These are phyloP conservation scores for Aristolochia californica DNA, from an alignment of 164 flowering plant genomes.

Conservation along the genomic window DNA sequence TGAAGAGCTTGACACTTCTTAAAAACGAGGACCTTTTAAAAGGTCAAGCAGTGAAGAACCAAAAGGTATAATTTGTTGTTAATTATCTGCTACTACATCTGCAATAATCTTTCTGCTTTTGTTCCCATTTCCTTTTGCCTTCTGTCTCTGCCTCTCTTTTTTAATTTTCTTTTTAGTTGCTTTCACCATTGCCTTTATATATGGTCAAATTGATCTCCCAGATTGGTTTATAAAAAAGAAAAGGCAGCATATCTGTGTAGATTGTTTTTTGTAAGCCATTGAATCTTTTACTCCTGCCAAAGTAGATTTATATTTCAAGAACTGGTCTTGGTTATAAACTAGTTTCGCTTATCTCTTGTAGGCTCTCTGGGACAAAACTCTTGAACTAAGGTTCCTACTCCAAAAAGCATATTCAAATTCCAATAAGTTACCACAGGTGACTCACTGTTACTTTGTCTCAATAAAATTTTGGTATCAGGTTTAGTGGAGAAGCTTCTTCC, in stretches of 20 bases:
- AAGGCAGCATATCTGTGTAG: no score
- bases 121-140: no score
- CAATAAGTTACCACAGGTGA: slow-evolving; percentile 81
- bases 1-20: slow-evolving; percentile 51
- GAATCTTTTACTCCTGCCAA: no score
- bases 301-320: background rate
- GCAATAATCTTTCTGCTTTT: no score
- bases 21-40: slow-evolving; percentile 77
- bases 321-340: background rate
- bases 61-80: slow-evolving; percentile 41
- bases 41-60: slow-evolving; percentile 91
- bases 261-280: no score
- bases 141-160: no score
- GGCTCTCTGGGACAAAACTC: slow-evolving; percentile 86
- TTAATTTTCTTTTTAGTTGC: no score
- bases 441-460: background rate
- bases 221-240: no score
- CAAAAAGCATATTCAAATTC: slow-evolving; percentile 71
- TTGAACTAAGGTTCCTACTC: slow-evolving; percentile 73
- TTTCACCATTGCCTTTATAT: no score
- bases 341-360: slow-evolving; percentile 14
- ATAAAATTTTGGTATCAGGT: background rate
- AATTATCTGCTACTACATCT: no score
- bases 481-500: background rate
- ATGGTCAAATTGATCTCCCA: no score